A percentile compares a stretch with the other conserved stretches of the same genome.
These are phyloP conservation scores for Geum urbanum DNA, from an alignment of 306 rosid species.

Conservation along the genomic window DNA sequence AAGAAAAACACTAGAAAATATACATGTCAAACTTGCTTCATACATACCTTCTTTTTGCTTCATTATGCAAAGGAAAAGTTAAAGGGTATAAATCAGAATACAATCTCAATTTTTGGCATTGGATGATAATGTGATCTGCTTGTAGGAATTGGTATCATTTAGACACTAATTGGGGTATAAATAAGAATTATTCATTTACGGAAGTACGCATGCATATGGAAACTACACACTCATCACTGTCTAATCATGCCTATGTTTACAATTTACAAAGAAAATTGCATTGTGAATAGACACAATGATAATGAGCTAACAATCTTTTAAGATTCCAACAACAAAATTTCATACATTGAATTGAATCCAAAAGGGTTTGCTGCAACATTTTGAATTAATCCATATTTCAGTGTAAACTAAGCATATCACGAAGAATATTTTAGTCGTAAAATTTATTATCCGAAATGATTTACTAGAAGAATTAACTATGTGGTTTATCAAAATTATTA, in stretches of 20 bases:
- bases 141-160: not conserved
- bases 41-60: slow-evolving; percentile 4
- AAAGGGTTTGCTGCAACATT: too few species aligned
- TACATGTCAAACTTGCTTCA: slow-evolving; percentile 8
- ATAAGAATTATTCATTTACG: not conserved
- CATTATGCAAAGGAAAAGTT: not conserved
- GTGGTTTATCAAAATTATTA: too few species aligned
- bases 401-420: too few species aligned
- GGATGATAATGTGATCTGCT: not conserved
- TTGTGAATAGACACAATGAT: too few species aligned
- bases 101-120: not conserved
- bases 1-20: not conserved
- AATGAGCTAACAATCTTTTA: not conserved
- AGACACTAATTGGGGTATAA: not conserved
- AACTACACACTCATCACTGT: not conserved
- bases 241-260: not conserved
- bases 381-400: too few species aligned
- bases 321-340: too few species aligned
- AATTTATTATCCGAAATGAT: too few species aligned
- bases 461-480: too few species aligned
- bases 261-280: not conserved
- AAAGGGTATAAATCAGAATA: not conserved
- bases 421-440: too few species aligned
- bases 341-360: too few species aligned
- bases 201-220: not conserved